Conservation (phyloP, 805 yeast genomes). For the Kuraishia borneana region DNA sequence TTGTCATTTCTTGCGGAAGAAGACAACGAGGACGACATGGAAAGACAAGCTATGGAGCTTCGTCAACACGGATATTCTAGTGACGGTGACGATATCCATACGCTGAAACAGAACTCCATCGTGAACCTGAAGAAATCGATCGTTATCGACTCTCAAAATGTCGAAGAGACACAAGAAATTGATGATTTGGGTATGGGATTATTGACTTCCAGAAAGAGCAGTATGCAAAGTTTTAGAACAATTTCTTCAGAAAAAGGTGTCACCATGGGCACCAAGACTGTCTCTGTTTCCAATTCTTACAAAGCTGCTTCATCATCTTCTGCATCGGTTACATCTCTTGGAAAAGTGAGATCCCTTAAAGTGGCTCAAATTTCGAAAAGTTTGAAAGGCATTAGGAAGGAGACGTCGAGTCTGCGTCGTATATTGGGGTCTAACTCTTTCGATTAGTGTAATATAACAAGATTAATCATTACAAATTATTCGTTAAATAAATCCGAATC, state of each 20-base stretch:
- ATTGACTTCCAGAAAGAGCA: neutral
- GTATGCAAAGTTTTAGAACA: neutral
- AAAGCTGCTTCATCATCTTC: neutral
- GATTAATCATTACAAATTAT: neutral
- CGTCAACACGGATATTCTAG: slow-evolving; percentile 1
- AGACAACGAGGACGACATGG: neutral
- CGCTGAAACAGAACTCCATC: slow-evolving; percentile 3
- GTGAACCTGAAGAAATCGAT: neutral
- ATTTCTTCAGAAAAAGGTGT: neutral
- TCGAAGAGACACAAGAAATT: neutral
- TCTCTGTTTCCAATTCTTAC: neutral
- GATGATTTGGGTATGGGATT: slow-evolving; percentile 1
- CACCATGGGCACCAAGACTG: neutral
- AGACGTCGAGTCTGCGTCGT: neutral
- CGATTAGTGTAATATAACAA: neutral
- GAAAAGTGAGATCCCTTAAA: slow-evolving; percentile 2
- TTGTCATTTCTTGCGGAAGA: slow-evolving; percentile 3
- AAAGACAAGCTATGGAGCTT: neutral
- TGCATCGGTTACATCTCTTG: slow-evolving; percentile 3
- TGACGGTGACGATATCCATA: slow-evolving; percentile 1
- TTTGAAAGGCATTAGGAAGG: neutral
- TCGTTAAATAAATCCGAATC: slow-evolving; percentile 7
- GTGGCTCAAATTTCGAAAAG: neutral
- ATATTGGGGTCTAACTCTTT: neutral
- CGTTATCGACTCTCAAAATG: neutral